These are phyloP conservation scores for Hygrophorus russula DNA, from an alignment of 768 basidiomycete species.

Conservation along the genomic window DNA sequence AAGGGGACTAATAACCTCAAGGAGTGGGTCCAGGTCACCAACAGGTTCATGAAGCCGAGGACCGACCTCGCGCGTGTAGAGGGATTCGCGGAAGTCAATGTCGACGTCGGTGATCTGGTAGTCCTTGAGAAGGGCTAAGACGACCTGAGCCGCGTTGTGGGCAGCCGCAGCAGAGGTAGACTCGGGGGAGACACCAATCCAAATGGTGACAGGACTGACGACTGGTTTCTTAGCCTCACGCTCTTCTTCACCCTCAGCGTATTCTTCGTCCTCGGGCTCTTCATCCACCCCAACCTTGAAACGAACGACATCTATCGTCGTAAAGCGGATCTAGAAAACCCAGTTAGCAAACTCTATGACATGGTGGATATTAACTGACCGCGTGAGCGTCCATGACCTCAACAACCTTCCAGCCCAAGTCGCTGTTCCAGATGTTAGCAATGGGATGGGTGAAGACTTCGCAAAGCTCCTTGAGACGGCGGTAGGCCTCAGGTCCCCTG, in stretches of 20 bases:
- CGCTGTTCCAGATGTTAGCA: conserved; percentile 18
- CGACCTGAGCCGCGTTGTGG: conserved; percentile 17
- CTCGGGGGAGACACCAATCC: conserved; percentile 20
- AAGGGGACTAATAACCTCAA: conserved; percentile 18
- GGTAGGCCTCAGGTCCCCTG: conserved; percentile 12
- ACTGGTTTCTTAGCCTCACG: conserved; percentile 10
- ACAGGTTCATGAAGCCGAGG: conserved; percentile 20
- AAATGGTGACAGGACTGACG: conserved; percentile 22
- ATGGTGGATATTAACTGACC: conserved; percentile 17
- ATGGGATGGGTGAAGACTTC: conserved; percentile 23
- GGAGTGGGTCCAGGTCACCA: conserved; percentile 15
- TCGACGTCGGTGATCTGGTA: conserved; percentile 21
- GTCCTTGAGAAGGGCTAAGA: conserved; percentile 21
- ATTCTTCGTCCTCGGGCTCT: conserved; percentile 12
- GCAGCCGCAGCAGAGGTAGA: conserved; percentile 19
- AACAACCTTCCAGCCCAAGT: conserved; percentile 19
- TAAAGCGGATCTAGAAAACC: conserved; percentile 20
- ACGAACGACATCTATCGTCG: conserved; percentile 22
- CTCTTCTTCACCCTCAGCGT: conserved; percentile 10
- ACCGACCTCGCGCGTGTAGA: conserved; percentile 16
- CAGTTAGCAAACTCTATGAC: conserved; percentile 19
- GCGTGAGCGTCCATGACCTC: conserved; percentile 15
- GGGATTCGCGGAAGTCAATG: conserved; percentile 21
- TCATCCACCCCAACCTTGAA: conserved; percentile 16
- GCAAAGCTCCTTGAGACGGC: conserved; percentile 19